phyloP scores from a whole-genome alignment of 805 yeast genomes.

The Saccharomycopsis schoenii region DNA sequence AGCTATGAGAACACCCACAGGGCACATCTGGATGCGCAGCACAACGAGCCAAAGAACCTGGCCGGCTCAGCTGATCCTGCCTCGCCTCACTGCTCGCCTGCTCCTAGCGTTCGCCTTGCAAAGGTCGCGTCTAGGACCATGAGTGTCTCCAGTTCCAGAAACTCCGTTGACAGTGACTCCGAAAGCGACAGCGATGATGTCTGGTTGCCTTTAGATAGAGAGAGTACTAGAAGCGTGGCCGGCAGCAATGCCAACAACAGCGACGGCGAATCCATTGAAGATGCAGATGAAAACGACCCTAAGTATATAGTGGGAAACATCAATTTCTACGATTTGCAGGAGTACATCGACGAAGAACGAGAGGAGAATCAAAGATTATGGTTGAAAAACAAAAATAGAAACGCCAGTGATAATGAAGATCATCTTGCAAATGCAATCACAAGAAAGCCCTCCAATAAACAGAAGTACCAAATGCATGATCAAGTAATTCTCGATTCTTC shows the following conservation, averaged over 20 bases:
- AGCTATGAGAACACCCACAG: neutral
- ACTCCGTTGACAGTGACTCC: neutral
- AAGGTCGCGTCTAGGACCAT: neutral
- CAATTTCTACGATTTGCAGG: constrained; percentile 85
- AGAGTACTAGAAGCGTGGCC: neutral
- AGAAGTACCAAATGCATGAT: neutral
- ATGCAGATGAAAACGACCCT: constrained; percentile 85
- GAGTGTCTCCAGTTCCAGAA: neutral
- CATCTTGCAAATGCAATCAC: neutral
- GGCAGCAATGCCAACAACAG: neutral
- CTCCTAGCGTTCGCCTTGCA: neutral
- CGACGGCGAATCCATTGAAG: constrained; percentile 73
- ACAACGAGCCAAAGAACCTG: neutral
- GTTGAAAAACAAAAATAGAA: constrained; percentile 3
- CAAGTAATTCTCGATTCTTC: neutral
- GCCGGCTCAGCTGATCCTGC: neutral
- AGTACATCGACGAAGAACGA: constrained; percentile 56
- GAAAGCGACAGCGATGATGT: constrained; percentile 2
- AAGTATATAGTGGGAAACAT: constrained; percentile 57
- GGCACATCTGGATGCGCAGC: neutral
- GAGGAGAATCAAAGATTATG: constrained; percentile 34
- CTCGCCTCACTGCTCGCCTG: neutral
- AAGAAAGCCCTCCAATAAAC: neutral
- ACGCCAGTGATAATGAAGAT: neutral
- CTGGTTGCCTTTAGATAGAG: constrained; percentile 4